Conservation (phyloP, 371 early-diverging fungal species). For the Nematocida displodere region DNA sequence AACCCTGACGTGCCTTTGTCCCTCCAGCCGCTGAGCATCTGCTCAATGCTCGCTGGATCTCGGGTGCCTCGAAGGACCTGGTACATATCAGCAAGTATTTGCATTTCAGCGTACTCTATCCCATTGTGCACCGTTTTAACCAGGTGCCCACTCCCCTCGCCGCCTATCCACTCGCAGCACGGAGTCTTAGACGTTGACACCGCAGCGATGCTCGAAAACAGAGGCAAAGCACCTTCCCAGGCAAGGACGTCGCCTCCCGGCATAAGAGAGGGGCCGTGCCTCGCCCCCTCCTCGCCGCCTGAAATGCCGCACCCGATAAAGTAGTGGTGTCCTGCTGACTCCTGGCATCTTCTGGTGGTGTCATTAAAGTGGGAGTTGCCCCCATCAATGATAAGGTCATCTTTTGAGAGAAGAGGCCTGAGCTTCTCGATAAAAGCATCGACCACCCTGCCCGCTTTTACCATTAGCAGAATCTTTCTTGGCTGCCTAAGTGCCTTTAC, state of each 20-base stretch:
- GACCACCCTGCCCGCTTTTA: conserved; percentile 88
- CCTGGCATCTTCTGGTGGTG: conserved; percentile 74
- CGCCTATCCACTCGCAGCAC: conserved; percentile 98
- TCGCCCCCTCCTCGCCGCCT: conserved; percentile 97
- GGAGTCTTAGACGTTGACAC: conserved; percentile 73
- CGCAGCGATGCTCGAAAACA: conserved; percentile 88
- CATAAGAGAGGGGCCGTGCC: conserved; percentile 93
- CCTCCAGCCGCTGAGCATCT: conserved; percentile 83
- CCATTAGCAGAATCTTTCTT: conserved; percentile 86
- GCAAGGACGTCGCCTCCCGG: conserved; percentile 86
- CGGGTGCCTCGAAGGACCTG: conserved; percentile 77
- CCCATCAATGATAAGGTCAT: conserved; percentile 94
- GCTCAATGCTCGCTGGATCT: conserved; percentile 75
- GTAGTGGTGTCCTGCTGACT: conserved; percentile 61
- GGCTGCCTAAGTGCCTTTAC: conserved; percentile 81
- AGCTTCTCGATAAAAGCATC: conserved; percentile 84
- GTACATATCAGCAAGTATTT: conserved; percentile 90
- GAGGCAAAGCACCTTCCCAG: conserved; percentile 72
- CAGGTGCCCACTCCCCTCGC: conserved; percentile 92
- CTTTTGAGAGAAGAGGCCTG: conserved; percentile 73
- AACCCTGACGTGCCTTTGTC: conserved; percentile 80
- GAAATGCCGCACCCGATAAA: conserved; percentile 95
- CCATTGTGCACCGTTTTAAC: conserved; percentile 99
- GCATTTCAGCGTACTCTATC: conserved; percentile 99
- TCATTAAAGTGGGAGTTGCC: conserved; percentile 97